A percentile compares a stretch with the other conserved stretches of the same genome.
phyloP scores from a whole-genome alignment of 2,329 filamentous ascomycete species.

The Penicillium vulpinum region DNA sequence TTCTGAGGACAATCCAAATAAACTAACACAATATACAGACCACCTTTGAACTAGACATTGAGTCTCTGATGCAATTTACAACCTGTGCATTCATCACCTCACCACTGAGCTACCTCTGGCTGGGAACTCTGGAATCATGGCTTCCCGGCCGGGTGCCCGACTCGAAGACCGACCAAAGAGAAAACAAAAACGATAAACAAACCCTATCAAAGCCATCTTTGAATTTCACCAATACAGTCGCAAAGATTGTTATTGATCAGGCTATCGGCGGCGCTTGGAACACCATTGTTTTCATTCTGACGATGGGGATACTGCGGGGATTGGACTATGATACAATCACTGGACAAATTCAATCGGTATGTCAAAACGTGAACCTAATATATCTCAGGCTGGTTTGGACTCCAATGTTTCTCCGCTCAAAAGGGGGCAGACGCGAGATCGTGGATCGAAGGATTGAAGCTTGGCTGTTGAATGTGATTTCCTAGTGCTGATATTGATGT shows the following conservation, averaged over 20 bases:
- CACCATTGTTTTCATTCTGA: constrained; percentile 57
- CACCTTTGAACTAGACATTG: constrained; percentile 50
- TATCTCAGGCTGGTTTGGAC: too few species aligned
- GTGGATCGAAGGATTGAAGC: neutral
- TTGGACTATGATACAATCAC: constrained; percentile 34
- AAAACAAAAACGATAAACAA: constrained; percentile 15
- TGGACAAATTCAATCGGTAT: constrained; percentile 36
- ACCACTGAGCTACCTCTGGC: constrained; percentile 61
- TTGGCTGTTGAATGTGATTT: neutral
- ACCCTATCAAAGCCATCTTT: constrained; percentile 14
- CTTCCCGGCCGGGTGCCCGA: constrained; percentile 47
- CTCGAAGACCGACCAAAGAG: neutral
- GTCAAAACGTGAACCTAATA: neutral
- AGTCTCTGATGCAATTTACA: constrained; percentile 57
- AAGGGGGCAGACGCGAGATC: neutral
- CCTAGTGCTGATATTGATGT: neutral
- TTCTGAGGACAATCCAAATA: neutral
- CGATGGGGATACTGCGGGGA: constrained; percentile 52
- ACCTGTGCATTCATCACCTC: constrained; percentile 55
- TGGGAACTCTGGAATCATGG: constrained; percentile 54
- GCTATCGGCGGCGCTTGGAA: constrained; percentile 58
- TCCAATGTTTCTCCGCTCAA: too few species aligned
- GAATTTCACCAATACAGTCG: constrained; percentile 40
- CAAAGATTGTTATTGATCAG: constrained; percentile 62
- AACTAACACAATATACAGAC: constrained; percentile 24